Evolutionary conservation across 345 rosid genomes (phyloP), one percentile per base, ranked within the genome.

Genomic region (Eucalyptus rudis): DNA sequence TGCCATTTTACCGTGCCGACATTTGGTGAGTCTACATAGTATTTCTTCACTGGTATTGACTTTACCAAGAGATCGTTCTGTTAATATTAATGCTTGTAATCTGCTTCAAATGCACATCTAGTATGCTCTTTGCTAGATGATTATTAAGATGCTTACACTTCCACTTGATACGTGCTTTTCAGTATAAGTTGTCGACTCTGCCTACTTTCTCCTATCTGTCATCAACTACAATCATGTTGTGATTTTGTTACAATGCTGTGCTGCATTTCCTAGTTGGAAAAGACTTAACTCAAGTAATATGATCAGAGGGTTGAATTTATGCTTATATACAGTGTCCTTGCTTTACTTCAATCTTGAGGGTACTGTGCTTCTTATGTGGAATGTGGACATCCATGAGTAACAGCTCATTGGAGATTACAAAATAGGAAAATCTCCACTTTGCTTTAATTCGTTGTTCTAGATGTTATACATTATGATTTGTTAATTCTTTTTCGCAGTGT

Each of bases 401-500:
- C 47, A 76, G 83, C 45, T 76, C 45, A 36, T n/a, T 76, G 20
- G 47, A 76, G 83, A 36, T 36, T 76, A 76, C 15, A 4, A 76
- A 40, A 20, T 76, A 50, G 13, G 47, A n/a, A 50, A 85, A 85
- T 27, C 6, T 19, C 66, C 85, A 24, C 24, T 68, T 5, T 54
- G 36, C 13, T 31, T 14, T 49, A 50, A n/a, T 59, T 33, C 16
- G 56, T n/a, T 52, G 59, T 86, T 86, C 43, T 86, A 47, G 58
- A 86, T 45, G 43, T 86, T 86, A 49, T 29, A 49, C 43, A 52
- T 54, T 80, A 50, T 15, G 83, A 50, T 15, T 47, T 90, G 87
- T 89, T 68, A 33, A 68, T 90, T 29, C 90, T 76, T 89, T 43
- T 92, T 86, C 80, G 80, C 96, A 95, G 99, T 96, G 98, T 87